Evolutionary conservation across 2,329 filamentous ascomycete species (phyloP), one percentile per base, ranked within the genome.

Genomic region (Trichoderma sp.): DNA sequence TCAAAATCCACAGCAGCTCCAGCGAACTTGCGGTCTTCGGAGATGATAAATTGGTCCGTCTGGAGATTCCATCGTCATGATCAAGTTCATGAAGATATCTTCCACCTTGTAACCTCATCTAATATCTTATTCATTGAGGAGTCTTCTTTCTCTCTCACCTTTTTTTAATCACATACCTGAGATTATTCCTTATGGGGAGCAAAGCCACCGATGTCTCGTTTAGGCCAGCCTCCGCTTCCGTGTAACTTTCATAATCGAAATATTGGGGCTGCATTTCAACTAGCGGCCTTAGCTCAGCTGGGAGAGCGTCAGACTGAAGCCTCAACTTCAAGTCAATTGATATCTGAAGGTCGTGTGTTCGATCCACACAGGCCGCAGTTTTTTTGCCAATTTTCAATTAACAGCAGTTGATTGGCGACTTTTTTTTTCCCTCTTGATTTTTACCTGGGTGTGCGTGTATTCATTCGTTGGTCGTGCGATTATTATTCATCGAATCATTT

Each of bases 331-430:
- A 71, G 40, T 75, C 73, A 73, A 72, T 71, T 55, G 57, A 16
- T 73, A 75, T 75, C 73, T 75, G 73, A 74, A 75, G 73, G 73
- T 74, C 73, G 73, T 74, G 73, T 74, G 73, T 75, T 74, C 73
- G 73, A 75, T 73, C 73, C 73, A 75, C 73, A 75, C 73, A 74
- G 73, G 73, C 72, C 73, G 73, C 73, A 75, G 66, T 60, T 63
- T 27, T 27, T 27, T 27, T 27, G 27, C 27, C n/a, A n/a, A n/a
- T n/a, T n/a, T n/a, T n/a, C n/a, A n/a, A n/a, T n/a, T n/a, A n/a
- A n/a, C n/a, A n/a, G n/a, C n/a, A n/a, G n/a, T n/a, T n/a, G n/a
- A n/a, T n/a, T n/a, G n/a, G n/a, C n/a, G n/a, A n/a, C n/a, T n/a
- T n/a, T n/a, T 27, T 27, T 27, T 27, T 27, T 27, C 27, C 27